Conservation (phyloP, 2,329 filamentous ascomycete species). For the Emergomyces pasteurianus region DNA sequence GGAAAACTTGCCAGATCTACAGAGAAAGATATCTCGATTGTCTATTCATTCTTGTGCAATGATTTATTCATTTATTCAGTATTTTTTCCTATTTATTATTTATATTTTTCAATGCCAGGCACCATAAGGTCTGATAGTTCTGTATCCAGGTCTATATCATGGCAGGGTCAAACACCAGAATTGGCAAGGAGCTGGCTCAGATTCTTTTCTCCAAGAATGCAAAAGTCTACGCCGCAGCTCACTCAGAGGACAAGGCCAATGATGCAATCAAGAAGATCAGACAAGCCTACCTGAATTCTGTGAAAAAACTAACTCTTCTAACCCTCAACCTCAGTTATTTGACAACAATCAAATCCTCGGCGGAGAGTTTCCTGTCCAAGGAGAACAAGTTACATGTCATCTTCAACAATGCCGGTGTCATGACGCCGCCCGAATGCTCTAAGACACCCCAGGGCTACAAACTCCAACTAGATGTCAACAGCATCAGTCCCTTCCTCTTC, state of each 20-base stretch:
- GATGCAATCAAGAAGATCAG: slow-evolving; percentile 30
- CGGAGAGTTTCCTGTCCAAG: slow-evolving; percentile 22
- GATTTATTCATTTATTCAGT: too few relatives aligned
- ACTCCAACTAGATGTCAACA: slow-evolving; percentile 30
- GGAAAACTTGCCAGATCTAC: slow-evolving; percentile 9
- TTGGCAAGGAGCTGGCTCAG: slow-evolving; percentile 29
- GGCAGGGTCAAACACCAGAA: slow-evolving; percentile 27
- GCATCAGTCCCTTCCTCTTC: slow-evolving; percentile 30
- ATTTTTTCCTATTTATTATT: too few relatives aligned
- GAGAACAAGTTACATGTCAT: slow-evolving; percentile 30
- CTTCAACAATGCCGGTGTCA: slow-evolving; percentile 24
- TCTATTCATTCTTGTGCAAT: too few relatives aligned
- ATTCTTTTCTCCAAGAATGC: slow-evolving; percentile 33
- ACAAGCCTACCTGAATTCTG: slow-evolving; percentile 14
- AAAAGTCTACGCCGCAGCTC: slow-evolving; percentile 34
- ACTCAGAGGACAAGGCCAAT: slow-evolving; percentile 28
- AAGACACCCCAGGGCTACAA: slow-evolving; percentile 24
- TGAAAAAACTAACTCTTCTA: slow-evolving; percentile 26
- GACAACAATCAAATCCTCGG: slow-evolving; percentile 26
- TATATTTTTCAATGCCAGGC: too few relatives aligned
- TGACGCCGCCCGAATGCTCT: slow-evolving; percentile 23
- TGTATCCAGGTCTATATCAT: slow-evolving; percentile 28
- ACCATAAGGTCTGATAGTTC: too few relatives aligned
- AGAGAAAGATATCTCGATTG: too few relatives aligned
- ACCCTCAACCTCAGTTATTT: slow-evolving; percentile 30